Conservation (phyloP, 192 early-diverging fungal genomes). For the Rhizoclosmatium globosum region DNA sequence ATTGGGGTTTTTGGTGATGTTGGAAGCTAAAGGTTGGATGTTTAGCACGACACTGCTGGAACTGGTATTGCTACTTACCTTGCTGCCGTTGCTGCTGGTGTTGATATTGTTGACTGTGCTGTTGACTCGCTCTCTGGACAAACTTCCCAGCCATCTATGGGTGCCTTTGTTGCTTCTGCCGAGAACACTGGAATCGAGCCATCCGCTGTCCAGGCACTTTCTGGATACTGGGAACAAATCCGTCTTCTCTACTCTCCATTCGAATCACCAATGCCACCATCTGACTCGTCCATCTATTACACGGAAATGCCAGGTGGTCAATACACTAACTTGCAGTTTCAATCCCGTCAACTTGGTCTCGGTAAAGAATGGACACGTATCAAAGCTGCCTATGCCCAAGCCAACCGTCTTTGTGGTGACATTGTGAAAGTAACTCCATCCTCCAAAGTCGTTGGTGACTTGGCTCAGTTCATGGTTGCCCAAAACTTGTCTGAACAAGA, state of each 20-base stretch:
- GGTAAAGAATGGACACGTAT: slow-evolving; percentile 91
- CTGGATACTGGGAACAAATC: slow-evolving; percentile 97
- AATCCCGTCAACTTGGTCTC: slow-evolving; percentile 92
- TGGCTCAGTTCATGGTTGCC: slow-evolving; percentile 98
- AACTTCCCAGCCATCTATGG: slow-evolving; percentile 98
- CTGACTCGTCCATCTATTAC: slow-evolving; percentile 91
- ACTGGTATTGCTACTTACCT: slow-evolving; percentile 97
- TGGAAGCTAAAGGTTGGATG: background rate
- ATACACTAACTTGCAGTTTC: slow-evolving; percentile 99
- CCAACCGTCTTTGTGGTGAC: slow-evolving; percentile 92
- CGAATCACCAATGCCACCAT: slow-evolving; percentile 87
- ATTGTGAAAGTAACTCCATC: slow-evolving; percentile 98
- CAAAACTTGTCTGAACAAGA: slow-evolving; percentile 81
- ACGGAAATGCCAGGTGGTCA: slow-evolving; percentile 98
- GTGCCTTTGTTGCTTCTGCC: slow-evolving; percentile 87
- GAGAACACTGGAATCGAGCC: slow-evolving; percentile 88
- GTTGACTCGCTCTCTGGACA: slow-evolving; percentile 95
- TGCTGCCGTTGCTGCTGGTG: slow-evolving; percentile 87
- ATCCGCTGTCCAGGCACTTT: slow-evolving; percentile 83
- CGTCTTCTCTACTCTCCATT: slow-evolving; percentile 96
- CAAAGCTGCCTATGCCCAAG: slow-evolving; percentile 88
- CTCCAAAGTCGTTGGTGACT: slow-evolving; percentile 97
- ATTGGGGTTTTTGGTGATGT: background rate
- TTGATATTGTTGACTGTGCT: slow-evolving; percentile 92
- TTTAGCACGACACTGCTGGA: slow-evolving; percentile 95